Evolutionary conservation across 139 green algal species (phyloP).

Genomic region (Chlamydomonas sp.): DNA sequence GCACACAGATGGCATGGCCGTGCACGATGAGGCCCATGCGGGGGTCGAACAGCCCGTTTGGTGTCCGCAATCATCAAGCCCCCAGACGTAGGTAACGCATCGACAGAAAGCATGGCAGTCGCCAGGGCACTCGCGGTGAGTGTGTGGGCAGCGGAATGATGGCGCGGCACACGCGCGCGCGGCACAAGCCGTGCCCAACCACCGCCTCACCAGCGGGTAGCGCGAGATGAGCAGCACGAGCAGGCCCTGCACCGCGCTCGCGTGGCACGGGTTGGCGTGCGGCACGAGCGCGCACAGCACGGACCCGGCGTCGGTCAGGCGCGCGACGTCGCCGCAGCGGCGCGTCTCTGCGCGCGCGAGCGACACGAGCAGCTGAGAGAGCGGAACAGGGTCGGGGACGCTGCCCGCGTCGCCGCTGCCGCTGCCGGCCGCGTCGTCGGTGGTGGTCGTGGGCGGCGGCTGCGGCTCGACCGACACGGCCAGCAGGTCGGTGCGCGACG

Average conservation of each 20-base stretch:
- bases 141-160: no score
- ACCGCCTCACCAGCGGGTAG: constrained; percentile 54
- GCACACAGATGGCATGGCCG: no score
- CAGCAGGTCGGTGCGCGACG: constrained; percentile 24
- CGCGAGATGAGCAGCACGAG: constrained; percentile 53
- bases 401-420: no score
- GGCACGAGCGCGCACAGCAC: constrained; percentile 24
- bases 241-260: constrained; percentile 44
- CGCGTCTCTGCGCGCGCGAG: constrained; percentile 37
- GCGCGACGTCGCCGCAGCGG: constrained; percentile 54
- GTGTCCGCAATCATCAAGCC: no score
- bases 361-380: constrained; percentile 28
- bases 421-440: constrained; percentile 3
- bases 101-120: no score
- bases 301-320: constrained; percentile 43
- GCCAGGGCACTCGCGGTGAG: no score
- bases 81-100: no score
- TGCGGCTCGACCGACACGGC: not conserved
- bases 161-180: no score
- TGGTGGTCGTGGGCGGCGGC: not conserved
- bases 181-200: no score
- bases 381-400: no score
- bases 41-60: no score
- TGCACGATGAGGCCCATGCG: no score
- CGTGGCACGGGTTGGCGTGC: constrained; percentile 16